These are phyloP conservation scores for Umbilicus rupestris DNA, from an alignment of 164 flowering plant species.

Conservation along the genomic window DNA sequence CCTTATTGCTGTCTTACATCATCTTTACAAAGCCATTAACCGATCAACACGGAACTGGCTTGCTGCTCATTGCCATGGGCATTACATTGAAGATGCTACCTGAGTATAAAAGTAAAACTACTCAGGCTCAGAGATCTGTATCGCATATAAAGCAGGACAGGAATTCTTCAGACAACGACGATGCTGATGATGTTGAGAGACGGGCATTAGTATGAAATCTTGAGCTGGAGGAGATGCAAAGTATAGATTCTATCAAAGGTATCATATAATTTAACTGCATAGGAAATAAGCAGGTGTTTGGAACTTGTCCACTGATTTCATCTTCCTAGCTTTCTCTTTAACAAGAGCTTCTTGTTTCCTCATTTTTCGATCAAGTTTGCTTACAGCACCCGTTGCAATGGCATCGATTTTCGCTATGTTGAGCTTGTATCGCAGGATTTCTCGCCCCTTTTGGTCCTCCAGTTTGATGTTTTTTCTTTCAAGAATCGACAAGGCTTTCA, in stretches of 20 bases:
- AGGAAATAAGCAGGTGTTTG: neutral
- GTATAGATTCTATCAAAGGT: too few species aligned
- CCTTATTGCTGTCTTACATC: conserved; percentile 70
- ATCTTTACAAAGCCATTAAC: conserved; percentile 93
- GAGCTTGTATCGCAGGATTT: neutral
- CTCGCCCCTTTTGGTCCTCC: conserved; percentile 1
- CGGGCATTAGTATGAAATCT: conserved; percentile 1
- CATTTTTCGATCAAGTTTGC: neutral
- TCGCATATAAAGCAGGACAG: neutral
- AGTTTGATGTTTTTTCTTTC: neutral
- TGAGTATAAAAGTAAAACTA: conserved; percentile 27
- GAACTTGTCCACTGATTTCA: neutral
- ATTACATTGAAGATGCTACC: conserved; percentile 73
- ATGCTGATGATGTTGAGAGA: neutral
- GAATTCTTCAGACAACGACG: neutral
- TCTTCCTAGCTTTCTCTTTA: neutral
- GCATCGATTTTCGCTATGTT: neutral
- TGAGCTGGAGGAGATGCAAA: too few species aligned
- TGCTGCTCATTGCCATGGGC: conserved; percentile 81
- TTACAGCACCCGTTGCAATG: neutral
- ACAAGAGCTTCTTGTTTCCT: neutral
- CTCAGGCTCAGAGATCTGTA: neutral
- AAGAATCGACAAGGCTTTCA: neutral
- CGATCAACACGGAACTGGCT: conserved; percentile 82
- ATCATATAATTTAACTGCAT: neutral